These are phyloP conservation scores for Colletotrichum sp. DNA, from an alignment of 2,329 filamentous ascomycete species.

Conservation along the genomic window DNA sequence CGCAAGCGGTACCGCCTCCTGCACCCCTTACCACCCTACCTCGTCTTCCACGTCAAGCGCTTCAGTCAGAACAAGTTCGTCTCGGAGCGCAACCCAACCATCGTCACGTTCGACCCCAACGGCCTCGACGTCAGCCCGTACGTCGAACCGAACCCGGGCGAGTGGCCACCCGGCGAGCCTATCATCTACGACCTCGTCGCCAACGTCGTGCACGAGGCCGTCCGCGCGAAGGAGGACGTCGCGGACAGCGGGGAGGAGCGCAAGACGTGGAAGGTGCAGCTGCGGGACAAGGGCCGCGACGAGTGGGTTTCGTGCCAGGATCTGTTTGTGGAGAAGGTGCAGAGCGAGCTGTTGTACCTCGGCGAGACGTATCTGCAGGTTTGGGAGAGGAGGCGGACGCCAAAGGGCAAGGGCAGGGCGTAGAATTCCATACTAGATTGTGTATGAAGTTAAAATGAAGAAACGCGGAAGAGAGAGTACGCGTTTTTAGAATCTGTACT, in stretches of 20 bases:
- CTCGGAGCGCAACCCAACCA: slow-evolving; percentile 93
- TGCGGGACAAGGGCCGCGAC: slow-evolving; percentile 79
- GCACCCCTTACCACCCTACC: slow-evolving; percentile 88
- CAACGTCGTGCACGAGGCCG: slow-evolving; percentile 89
- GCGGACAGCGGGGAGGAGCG: slow-evolving; percentile 86
- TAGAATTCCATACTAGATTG: background rate
- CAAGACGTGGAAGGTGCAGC: slow-evolving; percentile 93
- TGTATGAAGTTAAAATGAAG: background rate
- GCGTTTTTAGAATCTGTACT: background rate
- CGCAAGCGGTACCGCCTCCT: slow-evolving; percentile 88
- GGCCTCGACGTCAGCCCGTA: slow-evolving; percentile 87
- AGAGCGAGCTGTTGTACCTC: slow-evolving; percentile 87
- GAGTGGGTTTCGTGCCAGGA: slow-evolving; percentile 97
- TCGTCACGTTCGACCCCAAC: slow-evolving; percentile 91
- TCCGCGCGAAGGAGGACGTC: slow-evolving; percentile 76
- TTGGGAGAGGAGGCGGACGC: slow-evolving; percentile 81
- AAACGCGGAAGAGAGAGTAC: background rate
- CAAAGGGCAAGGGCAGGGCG: slow-evolving; percentile 44
- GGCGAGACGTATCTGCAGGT: slow-evolving; percentile 96
- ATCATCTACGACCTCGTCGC: slow-evolving; percentile 96
- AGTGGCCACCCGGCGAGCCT: slow-evolving; percentile 77
- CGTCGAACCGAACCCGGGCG: slow-evolving; percentile 81
- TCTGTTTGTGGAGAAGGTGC: slow-evolving; percentile 87
- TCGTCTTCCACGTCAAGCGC: slow-evolving; percentile 95
- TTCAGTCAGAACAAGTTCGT: slow-evolving; percentile 98